Base-by-base conservation (phyloP, 192 early-diverging fungal genomes). In the Coemansia sp. region DNA sequence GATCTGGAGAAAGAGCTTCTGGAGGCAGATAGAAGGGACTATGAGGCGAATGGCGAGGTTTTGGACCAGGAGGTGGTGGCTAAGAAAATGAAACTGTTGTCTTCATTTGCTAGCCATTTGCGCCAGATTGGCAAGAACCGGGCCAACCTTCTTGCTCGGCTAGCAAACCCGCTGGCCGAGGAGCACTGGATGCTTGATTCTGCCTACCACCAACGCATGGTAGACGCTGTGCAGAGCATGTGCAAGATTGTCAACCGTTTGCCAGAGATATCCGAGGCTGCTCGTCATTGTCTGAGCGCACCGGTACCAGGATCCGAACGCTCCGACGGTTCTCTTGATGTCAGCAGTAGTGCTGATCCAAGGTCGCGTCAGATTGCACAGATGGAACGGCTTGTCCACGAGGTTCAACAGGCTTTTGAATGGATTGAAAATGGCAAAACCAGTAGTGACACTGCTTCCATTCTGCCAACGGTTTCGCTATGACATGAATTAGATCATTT, bases 111-210 rank as follows among this genome's bases (percentile, higher is more conserved):
- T 9, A 16, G 37, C 37, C 78, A 81, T 44, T 50, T 81, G 70
- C 69, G 67, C 13, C 68, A 64, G 26, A 45, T 72, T 10, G 60
- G 73, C 45, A 58, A 61, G 44, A 75, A 75, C 56, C 43, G 70
- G 4, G 64, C 78, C 4, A 41, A 52, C n/a, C 61, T 81, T 9
- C 63, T 81, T 11, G 67, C 70, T 5, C 69, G 70, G 19, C 50
- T 81, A 11, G 59, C 70, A 16, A 69, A 81, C 38, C 78, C 78
- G 3, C 61, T 81, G 63, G 73, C 78, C 0, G 70, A 75, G 13
- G 78, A 81, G 23, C 78, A 81, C 61, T 81, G 78, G 78, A 39
- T 75, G 59, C 70, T 81, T 21, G 73, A 75, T 44, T 42, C 78
- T 2, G 63, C 38, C 38, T 69, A 58, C 56, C 78, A 81, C 58